These are phyloP conservation scores for Coffea humblotiana DNA, from an alignment of 305 asterid genomes.

Conservation along the genomic window DNA sequence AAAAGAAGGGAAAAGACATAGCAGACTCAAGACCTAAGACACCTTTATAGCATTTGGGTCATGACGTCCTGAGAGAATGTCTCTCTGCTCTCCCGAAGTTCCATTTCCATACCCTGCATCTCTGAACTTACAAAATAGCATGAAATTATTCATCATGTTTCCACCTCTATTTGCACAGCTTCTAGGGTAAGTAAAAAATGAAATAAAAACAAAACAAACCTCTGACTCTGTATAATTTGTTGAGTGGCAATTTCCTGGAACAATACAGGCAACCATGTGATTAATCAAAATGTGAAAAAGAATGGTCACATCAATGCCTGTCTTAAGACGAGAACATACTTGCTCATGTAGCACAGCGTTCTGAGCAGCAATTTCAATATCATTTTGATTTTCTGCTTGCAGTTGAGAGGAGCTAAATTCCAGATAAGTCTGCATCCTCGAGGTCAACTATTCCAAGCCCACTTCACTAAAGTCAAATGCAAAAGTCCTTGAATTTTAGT, in stretches of 20 bases:
- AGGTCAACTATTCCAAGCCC: background rate
- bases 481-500: background rate
- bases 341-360: slow-evolving; percentile 82
- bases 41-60: slow-evolving; percentile 91
- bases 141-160: slow-evolving; percentile 2
- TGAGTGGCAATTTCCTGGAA: slow-evolving; percentile 87
- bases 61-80: slow-evolving; percentile 75
- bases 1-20: slow-evolving; percentile 6
- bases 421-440: slow-evolving; percentile 20
- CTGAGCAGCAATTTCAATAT: slow-evolving; percentile 75
- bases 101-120: slow-evolving; percentile 50
- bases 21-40: slow-evolving; percentile 10
- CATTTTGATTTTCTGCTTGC: slow-evolving; percentile 38
- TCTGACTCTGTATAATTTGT: slow-evolving; percentile 71
- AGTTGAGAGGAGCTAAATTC: slow-evolving; percentile 32
- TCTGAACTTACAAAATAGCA: slow-evolving; percentile 44
- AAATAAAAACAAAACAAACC: slow-evolving; percentile 47
- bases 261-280: slow-evolving; percentile 21
- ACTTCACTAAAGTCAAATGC: background rate
- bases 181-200: background rate
- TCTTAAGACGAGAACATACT: slow-evolving; percentile 37
- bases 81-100: slow-evolving; percentile 40
- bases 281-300: slow-evolving; percentile 18
- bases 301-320: slow-evolving; percentile 10
- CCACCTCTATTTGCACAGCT: slow-evolving; percentile 6